These are phyloP conservation scores for Globisporangium canariense DNA, from an alignment of 352 stramenopile species.

Conservation along the genomic window DNA sequence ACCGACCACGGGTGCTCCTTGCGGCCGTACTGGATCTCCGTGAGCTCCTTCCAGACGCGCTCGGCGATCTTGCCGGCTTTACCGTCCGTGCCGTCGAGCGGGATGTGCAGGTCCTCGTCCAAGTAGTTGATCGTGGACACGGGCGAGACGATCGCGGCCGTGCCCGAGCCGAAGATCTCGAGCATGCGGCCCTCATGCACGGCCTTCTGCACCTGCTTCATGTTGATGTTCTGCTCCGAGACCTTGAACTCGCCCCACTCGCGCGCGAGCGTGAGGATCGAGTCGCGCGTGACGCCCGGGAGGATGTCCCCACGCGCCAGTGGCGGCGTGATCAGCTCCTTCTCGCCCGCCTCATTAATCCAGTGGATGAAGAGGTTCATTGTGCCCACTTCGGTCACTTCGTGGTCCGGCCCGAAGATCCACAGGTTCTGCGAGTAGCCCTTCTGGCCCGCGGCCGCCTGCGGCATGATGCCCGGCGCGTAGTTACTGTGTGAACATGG, in stretches of 20 bases:
- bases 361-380: slow-evolving; percentile 99
- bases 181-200: slow-evolving; percentile 86
- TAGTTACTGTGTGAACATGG: slow-evolving; percentile 56
- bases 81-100: slow-evolving; percentile 75
- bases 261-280: slow-evolving; percentile 90
- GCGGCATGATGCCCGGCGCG: slow-evolving; percentile 89
- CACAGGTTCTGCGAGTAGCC: slow-evolving; percentile 92
- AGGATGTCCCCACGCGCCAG: slow-evolving; percentile 95
- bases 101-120: slow-evolving; percentile 90
- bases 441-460: slow-evolving; percentile 80
- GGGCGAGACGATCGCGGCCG: slow-evolving; percentile 93
- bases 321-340: slow-evolving; percentile 95
- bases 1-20: slow-evolving; percentile 39
- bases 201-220: slow-evolving; percentile 94
- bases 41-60: slow-evolving; percentile 87
- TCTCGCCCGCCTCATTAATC: slow-evolving; percentile 89
- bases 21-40: slow-evolving; percentile 79
- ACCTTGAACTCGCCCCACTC: slow-evolving; percentile 94
- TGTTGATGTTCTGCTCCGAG: slow-evolving; percentile 91
- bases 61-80: slow-evolving; percentile 86
- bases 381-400: slow-evolving; percentile 88
- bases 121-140: slow-evolving; percentile 95
- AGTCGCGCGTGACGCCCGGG: slow-evolving; percentile 95
- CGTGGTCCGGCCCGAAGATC: slow-evolving; percentile 93
- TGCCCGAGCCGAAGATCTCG: slow-evolving; percentile 96